A percentile compares a stretch with the other conserved stretches of the same genome.
Evolutionary conservation across 768 basidiomycete species (phyloP).

Genomic region (Auricularia sp.): DNA sequence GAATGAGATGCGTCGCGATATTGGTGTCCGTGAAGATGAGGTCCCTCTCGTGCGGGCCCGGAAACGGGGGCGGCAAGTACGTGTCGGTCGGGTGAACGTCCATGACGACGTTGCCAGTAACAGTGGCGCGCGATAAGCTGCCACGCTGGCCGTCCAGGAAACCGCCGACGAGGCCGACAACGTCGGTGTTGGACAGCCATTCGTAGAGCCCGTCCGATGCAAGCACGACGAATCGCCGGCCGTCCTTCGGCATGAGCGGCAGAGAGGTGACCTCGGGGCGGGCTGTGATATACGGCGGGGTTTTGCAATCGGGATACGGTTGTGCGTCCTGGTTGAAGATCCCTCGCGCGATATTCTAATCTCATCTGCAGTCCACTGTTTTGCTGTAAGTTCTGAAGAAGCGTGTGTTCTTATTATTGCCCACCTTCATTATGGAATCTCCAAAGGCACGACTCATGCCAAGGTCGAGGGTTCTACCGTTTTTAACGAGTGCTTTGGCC

Average conservation of each 20-base stretch:
- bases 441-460: constrained; percentile 84
- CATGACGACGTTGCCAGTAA: constrained; percentile 24
- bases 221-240: constrained; percentile 70
- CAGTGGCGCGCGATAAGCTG: constrained; percentile 40
- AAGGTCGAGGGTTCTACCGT: constrained; percentile 78
- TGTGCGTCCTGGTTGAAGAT: background rate
- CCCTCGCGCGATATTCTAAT: background rate
- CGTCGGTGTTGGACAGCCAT: constrained; percentile 59
- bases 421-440: constrained; percentile 82
- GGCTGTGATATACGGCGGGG: constrained; percentile 86
- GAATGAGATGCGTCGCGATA: constrained; percentile 69
- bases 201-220: constrained; percentile 81
- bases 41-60: constrained; percentile 49
- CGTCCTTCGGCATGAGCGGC: constrained; percentile 26
- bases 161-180: constrained; percentile 77
- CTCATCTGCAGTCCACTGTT: background rate
- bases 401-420: constrained; percentile 12
- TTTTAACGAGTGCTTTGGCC: constrained; percentile 56
- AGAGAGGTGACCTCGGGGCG: constrained; percentile 71
- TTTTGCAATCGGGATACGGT: constrained; percentile 55
- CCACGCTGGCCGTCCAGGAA: constrained; percentile 67
- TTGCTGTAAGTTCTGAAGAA: background rate
- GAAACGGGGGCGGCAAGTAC: constrained; percentile 24
- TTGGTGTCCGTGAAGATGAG: constrained; percentile 52
- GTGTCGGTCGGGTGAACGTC: constrained; percentile 29